phyloP scores from a whole-genome alignment of 2,329 filamentous ascomycete genomes.

The Aspergillus chevalieri region DNA sequence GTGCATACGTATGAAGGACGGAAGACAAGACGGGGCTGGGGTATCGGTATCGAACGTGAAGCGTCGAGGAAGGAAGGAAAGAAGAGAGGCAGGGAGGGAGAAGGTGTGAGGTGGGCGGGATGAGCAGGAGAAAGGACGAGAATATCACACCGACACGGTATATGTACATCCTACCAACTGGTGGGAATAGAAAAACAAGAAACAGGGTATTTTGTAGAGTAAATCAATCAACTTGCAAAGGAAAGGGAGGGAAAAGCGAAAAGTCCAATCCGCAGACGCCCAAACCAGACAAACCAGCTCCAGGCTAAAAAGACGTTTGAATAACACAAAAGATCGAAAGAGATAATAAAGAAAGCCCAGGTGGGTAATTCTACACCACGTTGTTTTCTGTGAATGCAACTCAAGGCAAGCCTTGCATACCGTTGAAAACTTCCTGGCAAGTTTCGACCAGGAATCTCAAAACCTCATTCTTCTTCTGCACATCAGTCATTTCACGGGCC shows the following conservation, averaged over 20 bases:
- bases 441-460: constrained; percentile 93
- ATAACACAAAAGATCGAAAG: constrained; percentile 1
- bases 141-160: constrained; percentile 11
- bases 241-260: neutral
- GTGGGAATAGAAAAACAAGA: constrained; percentile 1
- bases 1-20: constrained; percentile 2
- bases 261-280: neutral
- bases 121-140: neutral
- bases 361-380: neutral
- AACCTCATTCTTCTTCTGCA: constrained; percentile 84
- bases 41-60: constrained; percentile 31
- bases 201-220: neutral
- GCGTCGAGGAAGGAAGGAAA: constrained; percentile 20
- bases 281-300: constrained; percentile 2
- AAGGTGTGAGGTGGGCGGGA: neutral
- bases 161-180: constrained; percentile 16
- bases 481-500: constrained; percentile 92
- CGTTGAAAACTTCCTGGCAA: constrained; percentile 69
- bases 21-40: constrained; percentile 17
- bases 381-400: neutral
- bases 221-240: neutral
- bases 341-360: neutral
- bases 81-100: constrained; percentile 2
- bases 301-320: neutral
- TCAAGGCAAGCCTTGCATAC: constrained; percentile 25